Evolutionary conservation across 192 early-diverging fungal genomes (phyloP).

Genomic region (Backusella parvicylindrica): DNA sequence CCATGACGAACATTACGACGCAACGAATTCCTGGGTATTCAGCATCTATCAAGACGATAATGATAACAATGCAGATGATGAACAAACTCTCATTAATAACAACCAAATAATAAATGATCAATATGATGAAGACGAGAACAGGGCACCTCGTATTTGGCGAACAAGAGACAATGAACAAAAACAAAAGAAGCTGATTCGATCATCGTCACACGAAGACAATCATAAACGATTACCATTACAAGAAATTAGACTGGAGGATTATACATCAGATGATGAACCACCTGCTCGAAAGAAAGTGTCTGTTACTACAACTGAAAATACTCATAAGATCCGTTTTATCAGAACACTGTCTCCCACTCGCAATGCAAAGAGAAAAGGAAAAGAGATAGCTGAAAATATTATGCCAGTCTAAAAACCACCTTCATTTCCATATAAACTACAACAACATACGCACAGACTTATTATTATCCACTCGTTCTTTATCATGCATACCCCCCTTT

Average conservation of each 20-base stretch:
- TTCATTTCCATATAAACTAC: neutral
- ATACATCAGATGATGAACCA: constrained; percentile 14
- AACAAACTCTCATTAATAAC: neutral
- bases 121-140: neutral
- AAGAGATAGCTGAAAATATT: constrained; percentile 1
- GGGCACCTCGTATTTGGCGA: neutral
- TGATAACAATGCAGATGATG: neutral
- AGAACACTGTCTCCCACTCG: constrained; percentile 1
- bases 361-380: constrained; percentile 1
- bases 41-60: neutral
- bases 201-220: neutral
- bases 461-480: neutral
- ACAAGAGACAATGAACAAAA: neutral
- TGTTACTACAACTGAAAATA: neutral
- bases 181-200: neutral
- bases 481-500: neutral
- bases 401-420: neutral
- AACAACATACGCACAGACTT: neutral
- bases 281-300: neutral
- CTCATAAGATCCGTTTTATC: neutral
- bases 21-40: neutral
- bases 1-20: neutral
- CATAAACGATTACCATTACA: constrained; percentile 4
- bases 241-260: constrained; percentile 1
- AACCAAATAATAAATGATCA: neutral